A percentile compares a stretch with the other conserved stretches of the same genome.
Evolutionary conservation across 2,329 filamentous ascomycete species (phyloP).

Genomic region (Drechslerella dactyloides): DNA sequence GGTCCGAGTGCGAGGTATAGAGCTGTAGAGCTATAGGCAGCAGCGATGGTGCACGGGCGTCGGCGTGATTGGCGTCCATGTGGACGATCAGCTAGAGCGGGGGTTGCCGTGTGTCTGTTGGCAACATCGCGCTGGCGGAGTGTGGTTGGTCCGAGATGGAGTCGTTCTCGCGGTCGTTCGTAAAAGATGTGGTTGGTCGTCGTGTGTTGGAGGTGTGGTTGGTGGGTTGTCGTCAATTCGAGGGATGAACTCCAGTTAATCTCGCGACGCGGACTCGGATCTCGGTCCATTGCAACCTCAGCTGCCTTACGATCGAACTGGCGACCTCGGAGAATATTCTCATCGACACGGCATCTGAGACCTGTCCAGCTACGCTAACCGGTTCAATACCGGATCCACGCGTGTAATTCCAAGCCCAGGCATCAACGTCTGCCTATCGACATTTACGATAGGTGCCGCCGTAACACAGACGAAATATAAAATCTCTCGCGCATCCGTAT

Average conservation of each 20-base stretch:
- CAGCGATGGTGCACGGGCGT: too few species aligned
- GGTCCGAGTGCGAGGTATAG: too few species aligned
- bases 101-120: background rate
- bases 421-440: too few species aligned
- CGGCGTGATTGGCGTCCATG: too few species aligned
- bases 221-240: conserved; percentile 1
- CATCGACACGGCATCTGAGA: too few species aligned
- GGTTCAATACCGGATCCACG: too few species aligned
- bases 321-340: background rate
- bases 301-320: conserved; percentile 16
- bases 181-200: background rate
- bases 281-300: conserved; percentile 37
- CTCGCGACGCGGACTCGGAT: conserved; percentile 18
- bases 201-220: conserved; percentile 31
- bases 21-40: background rate
- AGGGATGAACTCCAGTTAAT: background rate
- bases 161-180: conserved; percentile 8
- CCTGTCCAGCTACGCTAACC: too few species aligned
- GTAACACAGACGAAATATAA: too few species aligned
- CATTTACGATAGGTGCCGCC: too few species aligned
- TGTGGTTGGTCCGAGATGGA: background rate
- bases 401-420: too few species aligned
- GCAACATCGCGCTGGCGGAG: background rate
- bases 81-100: background rate
- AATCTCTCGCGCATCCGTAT: too few species aligned